Base-by-base conservation (phyloP, 495 filamentous ascomycete genomes). In the Gamarada debralockiae region DNA sequence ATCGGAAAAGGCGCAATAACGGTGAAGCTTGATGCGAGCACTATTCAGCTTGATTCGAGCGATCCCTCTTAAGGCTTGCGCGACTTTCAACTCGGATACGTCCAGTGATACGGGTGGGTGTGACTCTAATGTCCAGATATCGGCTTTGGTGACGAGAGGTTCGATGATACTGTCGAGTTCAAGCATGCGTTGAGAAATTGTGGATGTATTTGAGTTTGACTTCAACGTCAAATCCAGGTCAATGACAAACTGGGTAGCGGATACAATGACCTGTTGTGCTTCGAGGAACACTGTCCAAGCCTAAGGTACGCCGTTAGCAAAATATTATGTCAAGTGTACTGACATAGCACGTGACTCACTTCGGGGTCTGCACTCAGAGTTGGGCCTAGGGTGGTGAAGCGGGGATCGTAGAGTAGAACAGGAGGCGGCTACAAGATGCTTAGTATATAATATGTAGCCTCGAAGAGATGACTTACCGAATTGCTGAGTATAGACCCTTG, bases 401-500 rank as follows among this genome's bases (percentile, higher is more conserved):
- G 77, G 52, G 76, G 71, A 34, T 76, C 74, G 56, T 81, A 80
- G 8, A 80, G 69, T 38, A 77, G 66, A 33, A 84, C 73, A 1
- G 76, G 70, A 18, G 78, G 74, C 9, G 73, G 66, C 78, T 81
- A 24, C 22, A 23, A 50, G n/a, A n/a, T n/a, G n/a, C n/a, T n/a
- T n/a, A n/a, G n/a, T n/a, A n/a, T n/a, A n/a, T n/a, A n/a, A n/a
- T n/a, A n/a, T n/a, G n/a, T n/a, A n/a, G n/a, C n/a, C n/a, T 20
- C 12, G 23, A 52, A n/a, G 24, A 42, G 17, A n/a, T n/a, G n/a
- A 65, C 69, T 63, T 64, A 83, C 78, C 39, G 76, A 78, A 31
- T 76, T 81, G 69, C 76, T 81, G 20, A 80, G 76, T 48, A 84
- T 82, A 5, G 78, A 78, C 2, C 76, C 74, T 65, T 84, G 80